phyloP scores from a whole-genome alignment of 768 basidiomycete genomes.

The Chalciporus chontae region DNA sequence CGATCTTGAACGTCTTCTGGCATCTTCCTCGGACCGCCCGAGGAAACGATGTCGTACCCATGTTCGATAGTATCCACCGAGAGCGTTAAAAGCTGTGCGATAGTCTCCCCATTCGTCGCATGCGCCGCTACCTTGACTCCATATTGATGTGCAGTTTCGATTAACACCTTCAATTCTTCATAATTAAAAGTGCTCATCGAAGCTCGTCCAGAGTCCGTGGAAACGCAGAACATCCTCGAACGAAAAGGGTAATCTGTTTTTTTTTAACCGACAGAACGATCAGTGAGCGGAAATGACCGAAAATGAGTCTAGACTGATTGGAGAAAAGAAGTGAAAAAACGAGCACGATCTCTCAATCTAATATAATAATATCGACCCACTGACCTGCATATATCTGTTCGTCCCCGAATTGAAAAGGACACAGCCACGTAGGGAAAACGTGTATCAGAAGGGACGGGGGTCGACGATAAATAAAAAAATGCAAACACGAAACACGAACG shows the following conservation, averaged over 20 bases:
- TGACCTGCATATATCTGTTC: slow-evolving; percentile 52
- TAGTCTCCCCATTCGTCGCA: slow-evolving; percentile 33
- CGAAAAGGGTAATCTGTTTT: slow-evolving; percentile 51
- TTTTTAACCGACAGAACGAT: neutral
- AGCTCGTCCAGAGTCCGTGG: slow-evolving; percentile 30
- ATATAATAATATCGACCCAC: slow-evolving; percentile 11
- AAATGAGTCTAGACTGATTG: slow-evolving; percentile 1
- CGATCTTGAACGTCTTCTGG: slow-evolving; percentile 14
- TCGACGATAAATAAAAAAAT: neutral
- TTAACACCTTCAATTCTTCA: slow-evolving; percentile 46
- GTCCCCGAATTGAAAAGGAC: neutral
- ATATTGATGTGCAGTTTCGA: slow-evolving; percentile 46
- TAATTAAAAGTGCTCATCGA: slow-evolving; percentile 43
- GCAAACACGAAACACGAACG: neutral
- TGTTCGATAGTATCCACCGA: slow-evolving; percentile 58
- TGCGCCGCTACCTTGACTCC: slow-evolving; percentile 62
- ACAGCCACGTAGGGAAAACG: slow-evolving; percentile 4
- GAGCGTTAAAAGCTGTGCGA: slow-evolving; percentile 29
- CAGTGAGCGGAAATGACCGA: slow-evolving; percentile 10
- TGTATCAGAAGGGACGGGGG: slow-evolving; percentile 11
- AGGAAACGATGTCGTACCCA: slow-evolving; percentile 32
- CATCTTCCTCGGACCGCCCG: neutral
- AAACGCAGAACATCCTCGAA: slow-evolving; percentile 42
- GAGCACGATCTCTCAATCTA: neutral
- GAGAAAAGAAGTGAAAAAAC: slow-evolving; percentile 5